Evolutionary conservation across 371 early-diverging fungal species (phyloP).

Genomic region (Dinochytrium kinnereticum): DNA sequence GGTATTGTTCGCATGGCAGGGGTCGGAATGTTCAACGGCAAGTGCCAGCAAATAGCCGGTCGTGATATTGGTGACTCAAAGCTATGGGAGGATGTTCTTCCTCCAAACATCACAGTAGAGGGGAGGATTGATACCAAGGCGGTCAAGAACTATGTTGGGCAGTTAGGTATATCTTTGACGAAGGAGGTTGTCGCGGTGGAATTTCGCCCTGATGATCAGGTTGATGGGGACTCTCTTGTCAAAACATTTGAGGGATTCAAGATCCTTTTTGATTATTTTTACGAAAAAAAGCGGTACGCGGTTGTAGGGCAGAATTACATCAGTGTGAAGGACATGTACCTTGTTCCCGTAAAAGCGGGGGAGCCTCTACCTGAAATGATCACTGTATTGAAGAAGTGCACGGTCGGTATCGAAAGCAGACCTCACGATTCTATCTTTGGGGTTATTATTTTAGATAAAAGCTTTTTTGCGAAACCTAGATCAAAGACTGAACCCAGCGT

Average conservation of each 20-base stretch:
- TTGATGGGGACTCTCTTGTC: constrained; percentile 9
- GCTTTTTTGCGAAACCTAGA: constrained; percentile 18
- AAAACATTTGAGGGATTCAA: constrained; percentile 35
- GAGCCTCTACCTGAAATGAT: constrained; percentile 62
- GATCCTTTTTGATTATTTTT: constrained; percentile 65
- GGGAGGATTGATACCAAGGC: constrained; percentile 67
- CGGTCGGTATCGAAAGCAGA: constrained; percentile 13
- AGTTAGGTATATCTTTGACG: constrained; percentile 57
- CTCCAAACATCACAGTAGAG: constrained; percentile 65
- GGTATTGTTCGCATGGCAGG: constrained; percentile 73
- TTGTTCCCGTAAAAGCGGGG: constrained; percentile 63
- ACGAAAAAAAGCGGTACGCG: constrained; percentile 64
- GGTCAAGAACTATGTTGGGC: constrained; percentile 63
- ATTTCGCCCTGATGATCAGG: constrained; percentile 43
- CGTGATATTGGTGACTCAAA: constrained; percentile 38
- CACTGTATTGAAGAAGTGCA: constrained; percentile 25
- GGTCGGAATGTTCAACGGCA: constrained; percentile 66
- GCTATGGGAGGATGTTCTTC: constrained; percentile 67
- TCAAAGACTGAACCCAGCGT: not conserved
- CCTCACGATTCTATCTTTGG: constrained; percentile 37
- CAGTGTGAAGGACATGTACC: constrained; percentile 75
- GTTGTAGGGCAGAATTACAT: constrained; percentile 72
- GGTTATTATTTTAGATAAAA: constrained; percentile 40
- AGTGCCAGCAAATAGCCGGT: constrained; percentile 69
- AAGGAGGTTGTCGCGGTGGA: constrained; percentile 69